Conservation (phyloP, 768 basidiomycete species). For the Tricholoma saponaceum region DNA sequence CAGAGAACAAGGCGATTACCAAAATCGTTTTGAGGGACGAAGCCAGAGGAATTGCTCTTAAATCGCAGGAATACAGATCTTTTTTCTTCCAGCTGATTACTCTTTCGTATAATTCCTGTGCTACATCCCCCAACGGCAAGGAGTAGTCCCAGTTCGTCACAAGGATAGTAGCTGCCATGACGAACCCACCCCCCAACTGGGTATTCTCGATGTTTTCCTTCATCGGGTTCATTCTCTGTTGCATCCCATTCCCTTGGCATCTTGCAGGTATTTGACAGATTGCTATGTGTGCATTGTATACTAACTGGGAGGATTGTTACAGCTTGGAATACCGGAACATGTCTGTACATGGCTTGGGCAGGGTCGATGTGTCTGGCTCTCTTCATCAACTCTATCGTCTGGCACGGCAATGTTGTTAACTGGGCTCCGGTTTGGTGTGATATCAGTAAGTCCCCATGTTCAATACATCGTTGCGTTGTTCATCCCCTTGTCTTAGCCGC, state of each 20-base stretch:
- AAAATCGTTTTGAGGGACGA: not conserved
- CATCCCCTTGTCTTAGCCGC: not conserved
- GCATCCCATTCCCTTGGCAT: not conserved
- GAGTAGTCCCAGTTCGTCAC: no score
- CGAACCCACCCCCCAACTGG: not conserved
- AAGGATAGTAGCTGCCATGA: not conserved
- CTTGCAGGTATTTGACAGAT: slow-evolving; percentile 9
- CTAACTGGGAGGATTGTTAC: not conserved
- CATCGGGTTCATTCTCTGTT: not conserved
- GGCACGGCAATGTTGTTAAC: slow-evolving; percentile 56
- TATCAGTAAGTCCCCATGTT: slow-evolving; percentile 33
- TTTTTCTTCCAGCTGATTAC: no score
- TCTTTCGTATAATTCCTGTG: not conserved
- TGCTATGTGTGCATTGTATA: not conserved
- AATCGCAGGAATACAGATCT: not conserved
- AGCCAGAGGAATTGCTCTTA: not conserved
- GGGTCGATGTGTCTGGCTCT: slow-evolving; percentile 51
- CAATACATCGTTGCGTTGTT: not conserved
- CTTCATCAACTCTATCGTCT: slow-evolving; percentile 67
- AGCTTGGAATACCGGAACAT: slow-evolving; percentile 37
- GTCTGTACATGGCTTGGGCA: slow-evolving; percentile 69
- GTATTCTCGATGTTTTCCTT: not conserved
- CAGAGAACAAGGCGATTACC: not conserved
- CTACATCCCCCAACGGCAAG: no score
- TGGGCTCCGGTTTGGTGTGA: slow-evolving; percentile 64